A percentile compares a stretch with the other conserved stretches of the same genome.
Conservation (phyloP, 768 basidiomycete species). For the Cytidiella melzeri region DNA sequence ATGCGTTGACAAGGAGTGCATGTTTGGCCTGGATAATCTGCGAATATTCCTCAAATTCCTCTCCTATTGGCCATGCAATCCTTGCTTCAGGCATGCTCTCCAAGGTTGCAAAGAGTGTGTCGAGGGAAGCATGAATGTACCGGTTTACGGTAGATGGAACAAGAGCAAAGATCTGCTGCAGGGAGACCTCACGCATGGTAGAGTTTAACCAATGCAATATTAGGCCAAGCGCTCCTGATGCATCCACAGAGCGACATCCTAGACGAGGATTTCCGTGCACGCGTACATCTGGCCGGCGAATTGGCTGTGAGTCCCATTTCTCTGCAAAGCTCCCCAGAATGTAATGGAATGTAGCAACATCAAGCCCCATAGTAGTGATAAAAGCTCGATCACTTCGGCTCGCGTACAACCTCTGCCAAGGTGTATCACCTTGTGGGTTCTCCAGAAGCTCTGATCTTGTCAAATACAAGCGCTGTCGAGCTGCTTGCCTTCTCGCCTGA, state of each 20-base stretch:
- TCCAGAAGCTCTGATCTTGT: constrained; percentile 27
- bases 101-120: constrained; percentile 27
- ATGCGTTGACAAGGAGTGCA: not conserved
- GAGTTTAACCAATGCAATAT: constrained; percentile 36
- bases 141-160: constrained; percentile 31
- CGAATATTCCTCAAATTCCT: not conserved
- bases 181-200: constrained; percentile 30
- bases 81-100: constrained; percentile 21
- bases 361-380: constrained; percentile 34
- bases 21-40: constrained; percentile 13
- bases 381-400: constrained; percentile 32
- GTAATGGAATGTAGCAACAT: constrained; percentile 29
- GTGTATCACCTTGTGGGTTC: constrained; percentile 27
- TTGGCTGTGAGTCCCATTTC: constrained; percentile 13
- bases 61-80: constrained; percentile 23
- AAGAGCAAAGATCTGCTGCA: constrained; percentile 37
- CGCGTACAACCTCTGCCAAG: constrained; percentile 31
- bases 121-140: constrained; percentile 28
- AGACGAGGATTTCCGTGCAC: constrained; percentile 19
- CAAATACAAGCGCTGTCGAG: constrained; percentile 25
- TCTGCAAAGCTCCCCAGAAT: constrained; percentile 30
- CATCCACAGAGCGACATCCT: constrained; percentile 27
- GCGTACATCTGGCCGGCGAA: constrained; percentile 27
- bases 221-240: constrained; percentile 34
- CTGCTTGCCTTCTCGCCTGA: not conserved